Percentiles rank a stretch among this genome's conserved stretches.
Conservation (phyloP, 2,329 filamentous ascomycete genomes). For the Septoria petroselini region DNA sequence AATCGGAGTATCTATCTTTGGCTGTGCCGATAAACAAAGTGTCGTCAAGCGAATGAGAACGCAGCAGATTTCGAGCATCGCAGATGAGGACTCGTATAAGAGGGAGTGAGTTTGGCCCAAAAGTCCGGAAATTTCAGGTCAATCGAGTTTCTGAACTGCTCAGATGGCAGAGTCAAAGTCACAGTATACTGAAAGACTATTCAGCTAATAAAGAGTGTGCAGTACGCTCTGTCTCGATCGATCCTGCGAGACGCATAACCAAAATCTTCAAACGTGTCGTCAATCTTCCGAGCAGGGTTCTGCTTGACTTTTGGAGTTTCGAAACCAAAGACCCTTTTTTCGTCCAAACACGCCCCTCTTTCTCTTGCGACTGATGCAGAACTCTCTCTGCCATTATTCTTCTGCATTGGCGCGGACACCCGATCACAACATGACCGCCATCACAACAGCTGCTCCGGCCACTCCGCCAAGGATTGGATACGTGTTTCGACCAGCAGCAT, state of each 20-base stretch:
- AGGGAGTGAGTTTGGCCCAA: neutral
- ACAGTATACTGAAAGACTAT: neutral
- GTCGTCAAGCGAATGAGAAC: neutral
- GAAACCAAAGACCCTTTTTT: neutral
- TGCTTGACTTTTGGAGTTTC: constrained; percentile 3
- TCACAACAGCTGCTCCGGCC: constrained; percentile 8
- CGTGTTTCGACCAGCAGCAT: constrained; percentile 12
- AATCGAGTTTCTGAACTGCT: neutral
- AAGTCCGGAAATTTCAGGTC: neutral
- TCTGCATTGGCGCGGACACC: neutral
- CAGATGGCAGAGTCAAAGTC: constrained; percentile 1
- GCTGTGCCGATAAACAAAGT: neutral
- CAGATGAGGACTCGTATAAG: too few relatives aligned
- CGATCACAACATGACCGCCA: constrained; percentile 11
- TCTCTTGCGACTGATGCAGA: neutral
- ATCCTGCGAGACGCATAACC: neutral
- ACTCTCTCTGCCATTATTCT: neutral
- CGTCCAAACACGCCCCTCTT: neutral
- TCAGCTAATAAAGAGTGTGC: neutral
- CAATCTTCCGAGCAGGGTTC: constrained; percentile 2
- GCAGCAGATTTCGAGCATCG: too few relatives aligned
- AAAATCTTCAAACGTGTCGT: neutral
- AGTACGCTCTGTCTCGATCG: neutral
- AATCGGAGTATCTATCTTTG: constrained; percentile 1
- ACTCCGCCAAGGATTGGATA: constrained; percentile 8